These are phyloP conservation scores for Dendrobium officinale DNA, from an alignment of 106 monocot genomes.

Conservation along the genomic window DNA sequence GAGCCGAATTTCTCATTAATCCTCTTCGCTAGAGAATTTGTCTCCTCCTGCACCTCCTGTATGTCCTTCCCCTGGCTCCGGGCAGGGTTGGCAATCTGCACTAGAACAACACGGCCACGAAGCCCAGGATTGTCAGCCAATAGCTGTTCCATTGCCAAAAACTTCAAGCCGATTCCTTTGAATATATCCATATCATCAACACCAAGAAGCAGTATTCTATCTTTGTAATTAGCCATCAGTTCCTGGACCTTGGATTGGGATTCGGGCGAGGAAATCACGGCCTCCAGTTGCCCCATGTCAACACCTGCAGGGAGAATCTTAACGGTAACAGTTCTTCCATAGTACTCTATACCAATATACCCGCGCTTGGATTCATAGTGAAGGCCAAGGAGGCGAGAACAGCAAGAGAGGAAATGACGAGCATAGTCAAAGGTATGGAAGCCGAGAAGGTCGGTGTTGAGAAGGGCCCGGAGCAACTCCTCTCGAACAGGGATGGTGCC, in stretches of 20 bases:
- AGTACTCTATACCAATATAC: conserved; percentile 40
- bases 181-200: conserved; percentile 53
- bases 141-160: conserved; percentile 50
- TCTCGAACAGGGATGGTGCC: conserved; percentile 34
- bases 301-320: conserved; percentile 46
- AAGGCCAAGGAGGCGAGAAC: conserved; percentile 40
- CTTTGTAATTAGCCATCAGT: conserved; percentile 14
- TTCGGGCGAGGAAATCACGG: conserved; percentile 16
- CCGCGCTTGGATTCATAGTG: conserved; percentile 40
- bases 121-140: conserved; percentile 36
- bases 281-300: conserved; percentile 28
- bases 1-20: conserved; percentile 34
- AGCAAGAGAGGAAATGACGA: conserved; percentile 50
- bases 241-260: conserved; percentile 16
- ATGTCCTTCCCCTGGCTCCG: conserved; percentile 51
- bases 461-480: conserved; percentile 38
- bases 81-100: conserved; percentile 74
- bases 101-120: conserved; percentile 32
- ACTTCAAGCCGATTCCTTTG: conserved; percentile 60
- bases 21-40: conserved; percentile 11
- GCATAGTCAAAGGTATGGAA: conserved; percentile 64
- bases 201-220: conserved; percentile 24
- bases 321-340: conserved; percentile 35
- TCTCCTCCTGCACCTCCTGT: conserved; percentile 45
- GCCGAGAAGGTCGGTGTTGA: conserved; percentile 46